A percentile compares a stretch with the other conserved stretches of the same genome.
These are phyloP conservation scores for apple (Malus domestica) DNA, from an alignment of 306 rosid species.

Conservation along the genomic window ASM211411v1 NC_041794.1:32809001-32809500, in stretches of 20 bases:
- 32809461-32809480: conserved; percentile 35
- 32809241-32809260: conserved; percentile 28
- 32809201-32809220: conserved; percentile 9
- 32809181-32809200: conserved; percentile 17
- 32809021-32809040: background rate
- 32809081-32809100: background rate
- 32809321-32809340: background rate
- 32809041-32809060: background rate
- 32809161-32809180: background rate
- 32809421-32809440: conserved; percentile 14
- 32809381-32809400: background rate
- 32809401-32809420: background rate
- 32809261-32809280: conserved; percentile 22
- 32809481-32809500: conserved; percentile 30
- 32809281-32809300: conserved; percentile 30
- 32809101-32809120: background rate
- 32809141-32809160: background rate
- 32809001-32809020: conserved; percentile 8
- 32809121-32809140: background rate
- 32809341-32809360: background rate
- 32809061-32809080: conserved; percentile 13
- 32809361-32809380: background rate
- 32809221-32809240: conserved; percentile 8
- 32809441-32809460: conserved; percentile 27
- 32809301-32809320: conserved; percentile 16